These are phyloP conservation scores for Aspergillus sp. DNA, from an alignment of 2,329 filamentous ascomycete genomes.

Conservation along the genomic window DNA sequence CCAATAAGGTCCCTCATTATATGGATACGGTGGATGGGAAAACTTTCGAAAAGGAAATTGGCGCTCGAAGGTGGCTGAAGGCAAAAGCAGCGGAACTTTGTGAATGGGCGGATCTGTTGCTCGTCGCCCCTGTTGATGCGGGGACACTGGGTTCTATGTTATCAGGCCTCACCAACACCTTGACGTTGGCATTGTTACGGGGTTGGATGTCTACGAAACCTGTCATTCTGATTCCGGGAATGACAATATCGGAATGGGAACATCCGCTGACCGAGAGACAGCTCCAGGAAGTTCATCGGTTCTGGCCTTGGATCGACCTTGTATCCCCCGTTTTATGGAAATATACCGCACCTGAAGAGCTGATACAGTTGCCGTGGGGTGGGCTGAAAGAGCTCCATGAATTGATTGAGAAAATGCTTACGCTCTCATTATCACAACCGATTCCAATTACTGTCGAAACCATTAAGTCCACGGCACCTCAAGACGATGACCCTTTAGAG, in stretches of 20 bases:
- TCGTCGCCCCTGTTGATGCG: constrained; percentile 81
- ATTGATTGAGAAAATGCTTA: constrained; percentile 27
- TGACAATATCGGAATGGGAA: constrained; percentile 88
- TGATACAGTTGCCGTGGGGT: constrained; percentile 52
- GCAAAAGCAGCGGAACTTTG: constrained; percentile 62
- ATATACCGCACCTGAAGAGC: constrained; percentile 60
- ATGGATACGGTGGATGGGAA: constrained; percentile 41
- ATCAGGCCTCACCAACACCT: constrained; percentile 75
- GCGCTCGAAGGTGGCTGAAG: constrained; percentile 40
- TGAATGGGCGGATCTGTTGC: constrained; percentile 83
- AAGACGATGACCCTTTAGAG: constrained; percentile 7
- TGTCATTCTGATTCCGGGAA: constrained; percentile 80
- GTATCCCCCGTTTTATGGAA: constrained; percentile 81
- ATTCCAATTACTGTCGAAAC: background rate
- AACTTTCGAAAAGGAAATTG: constrained; percentile 39
- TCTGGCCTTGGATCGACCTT: constrained; percentile 85
- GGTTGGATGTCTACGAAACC: constrained; percentile 87
- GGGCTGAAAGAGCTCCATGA: constrained; percentile 38
- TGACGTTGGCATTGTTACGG: constrained; percentile 76
- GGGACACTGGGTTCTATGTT: constrained; percentile 86
- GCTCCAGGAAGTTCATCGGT: constrained; percentile 75
- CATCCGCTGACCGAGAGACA: constrained; percentile 87
- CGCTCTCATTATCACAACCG: constrained; percentile 18
- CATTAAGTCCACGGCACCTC: constrained; percentile 7
- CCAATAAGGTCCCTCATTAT: constrained; percentile 41